Conservation (phyloP, 1,284 basidiomycete genomes). For the Trichosporon coremiiforme region DNA sequence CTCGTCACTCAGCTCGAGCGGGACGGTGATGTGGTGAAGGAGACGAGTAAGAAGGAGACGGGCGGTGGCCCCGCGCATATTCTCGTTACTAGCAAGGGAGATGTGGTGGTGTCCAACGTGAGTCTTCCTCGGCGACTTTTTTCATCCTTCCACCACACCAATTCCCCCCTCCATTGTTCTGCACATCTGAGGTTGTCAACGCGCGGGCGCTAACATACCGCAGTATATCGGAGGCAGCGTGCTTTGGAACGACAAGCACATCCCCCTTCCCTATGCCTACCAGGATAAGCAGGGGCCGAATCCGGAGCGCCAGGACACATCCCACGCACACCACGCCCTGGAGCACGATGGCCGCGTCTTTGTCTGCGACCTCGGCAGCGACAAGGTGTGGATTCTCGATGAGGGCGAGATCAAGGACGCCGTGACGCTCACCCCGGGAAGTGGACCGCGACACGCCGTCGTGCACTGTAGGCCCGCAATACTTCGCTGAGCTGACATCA, state of each 20-base stretch:
- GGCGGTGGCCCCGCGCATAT: slow-evolving; percentile 30
- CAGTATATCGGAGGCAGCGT: slow-evolving; percentile 48
- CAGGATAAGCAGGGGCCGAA: slow-evolving; percentile 40
- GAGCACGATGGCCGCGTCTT: slow-evolving; percentile 44
- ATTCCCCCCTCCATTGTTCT: not conserved
- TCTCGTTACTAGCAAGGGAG: slow-evolving; percentile 48
- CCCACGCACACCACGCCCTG: slow-evolving; percentile 53
- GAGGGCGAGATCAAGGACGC: slow-evolving; percentile 29
- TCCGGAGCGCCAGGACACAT: slow-evolving; percentile 49
- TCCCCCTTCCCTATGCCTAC: slow-evolving; percentile 45
- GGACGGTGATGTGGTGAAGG: not conserved
- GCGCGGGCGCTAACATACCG: not conserved
- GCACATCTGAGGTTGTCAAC: no score
- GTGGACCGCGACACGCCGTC: slow-evolving; percentile 51
- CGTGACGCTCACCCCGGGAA: slow-evolving; percentile 29
- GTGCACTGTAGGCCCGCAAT: slow-evolving; percentile 42
- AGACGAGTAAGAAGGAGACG: not conserved
- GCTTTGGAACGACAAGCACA: slow-evolving; percentile 36
- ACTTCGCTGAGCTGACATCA: slow-evolving; percentile 24
- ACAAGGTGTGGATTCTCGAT: slow-evolving; percentile 49
- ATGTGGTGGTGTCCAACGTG: slow-evolving; percentile 44
- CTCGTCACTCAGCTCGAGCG: not conserved
- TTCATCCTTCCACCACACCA: not conserved
- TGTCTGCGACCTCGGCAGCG: slow-evolving; percentile 52
- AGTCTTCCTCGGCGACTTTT: slow-evolving; percentile 24